phyloP scores from a whole-genome alignment of 176 grass and related monocot species.

The Coix lacrymajobi region DNA sequence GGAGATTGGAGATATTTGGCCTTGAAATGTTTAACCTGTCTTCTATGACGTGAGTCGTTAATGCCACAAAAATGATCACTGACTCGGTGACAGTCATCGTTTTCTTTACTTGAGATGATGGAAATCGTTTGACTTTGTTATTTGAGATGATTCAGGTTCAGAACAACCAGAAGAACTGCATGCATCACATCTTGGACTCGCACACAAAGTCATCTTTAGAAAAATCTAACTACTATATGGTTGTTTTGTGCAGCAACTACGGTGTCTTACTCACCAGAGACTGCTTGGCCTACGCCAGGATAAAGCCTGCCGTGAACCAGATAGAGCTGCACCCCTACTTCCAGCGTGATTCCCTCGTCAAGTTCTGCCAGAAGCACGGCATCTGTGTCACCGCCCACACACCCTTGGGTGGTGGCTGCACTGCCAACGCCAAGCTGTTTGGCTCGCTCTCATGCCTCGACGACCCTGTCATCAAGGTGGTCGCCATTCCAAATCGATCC shows the following conservation, averaged over 20 bases:
- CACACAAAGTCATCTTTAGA: background rate
- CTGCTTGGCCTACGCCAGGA: constrained; percentile 76
- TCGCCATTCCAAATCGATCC: background rate
- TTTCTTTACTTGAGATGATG: background rate
- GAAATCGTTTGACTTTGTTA: background rate
- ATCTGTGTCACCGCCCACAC: constrained; percentile 85
- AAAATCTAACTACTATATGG: background rate
- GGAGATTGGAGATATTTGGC: background rate
- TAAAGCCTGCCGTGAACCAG: constrained; percentile 92
- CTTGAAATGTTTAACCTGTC: background rate
- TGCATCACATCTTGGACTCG: background rate
- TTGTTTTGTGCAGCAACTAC: constrained; percentile 74
- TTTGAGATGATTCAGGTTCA: background rate
- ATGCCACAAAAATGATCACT: background rate
- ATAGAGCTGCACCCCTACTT: constrained; percentile 91
- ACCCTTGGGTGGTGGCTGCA: constrained; percentile 53
- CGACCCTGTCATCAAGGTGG: constrained; percentile 73
- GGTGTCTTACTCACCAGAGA: constrained; percentile 91
- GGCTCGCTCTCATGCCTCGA: constrained; percentile 79
- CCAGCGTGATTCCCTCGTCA: constrained; percentile 89
- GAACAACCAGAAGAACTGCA: background rate
- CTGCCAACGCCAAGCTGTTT: constrained; percentile 76
- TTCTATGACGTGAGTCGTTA: background rate
- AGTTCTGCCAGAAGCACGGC: constrained; percentile 95
- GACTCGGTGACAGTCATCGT: background rate